Conservation (phyloP, 176 grass and related monocot species). For the Tillandsia leiboldiana region DNA sequence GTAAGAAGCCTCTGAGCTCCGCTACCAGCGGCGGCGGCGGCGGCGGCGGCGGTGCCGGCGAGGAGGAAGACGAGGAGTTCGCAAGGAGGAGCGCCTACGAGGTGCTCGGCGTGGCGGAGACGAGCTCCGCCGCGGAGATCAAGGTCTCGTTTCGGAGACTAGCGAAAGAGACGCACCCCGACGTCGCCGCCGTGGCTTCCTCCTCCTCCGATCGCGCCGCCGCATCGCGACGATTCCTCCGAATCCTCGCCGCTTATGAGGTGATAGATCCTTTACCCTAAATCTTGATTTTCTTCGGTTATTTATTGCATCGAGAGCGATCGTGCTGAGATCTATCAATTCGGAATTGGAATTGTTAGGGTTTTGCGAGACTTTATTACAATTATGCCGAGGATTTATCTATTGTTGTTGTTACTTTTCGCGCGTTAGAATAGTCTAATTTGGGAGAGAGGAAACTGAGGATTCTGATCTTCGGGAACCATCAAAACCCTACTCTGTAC, state of each 20-base stretch:
- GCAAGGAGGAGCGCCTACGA: slow-evolving; percentile 78
- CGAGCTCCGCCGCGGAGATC: slow-evolving; percentile 68
- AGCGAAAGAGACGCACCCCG: slow-evolving; percentile 91
- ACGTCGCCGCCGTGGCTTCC: slow-evolving; percentile 44
- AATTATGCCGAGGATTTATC: background rate
- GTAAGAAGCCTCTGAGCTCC: slow-evolving; percentile 14
- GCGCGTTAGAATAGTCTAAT: too few relatives aligned
- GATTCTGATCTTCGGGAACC: too few relatives aligned
- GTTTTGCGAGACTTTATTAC: background rate
- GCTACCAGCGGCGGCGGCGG: background rate
- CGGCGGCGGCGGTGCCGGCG: slow-evolving; percentile 1
- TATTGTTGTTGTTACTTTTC: too few relatives aligned
- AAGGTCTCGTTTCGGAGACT: slow-evolving; percentile 77
- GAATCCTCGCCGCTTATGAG: slow-evolving; percentile 86
- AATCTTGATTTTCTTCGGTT: too few relatives aligned
- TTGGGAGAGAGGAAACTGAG: too few relatives aligned
- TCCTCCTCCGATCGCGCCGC: slow-evolving; percentile 8
- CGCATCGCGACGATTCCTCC: slow-evolving; percentile 51
- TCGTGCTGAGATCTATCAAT: background rate
- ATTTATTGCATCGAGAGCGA: background rate
- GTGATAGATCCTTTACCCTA: slow-evolving; percentile 5
- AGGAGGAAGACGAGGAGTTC: slow-evolving; percentile 17
- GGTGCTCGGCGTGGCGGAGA: slow-evolving; percentile 63
- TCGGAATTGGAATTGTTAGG: background rate
- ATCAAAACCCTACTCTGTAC: too few relatives aligned